A percentile compares a stretch with the other conserved stretches of the same genome.
These are phyloP conservation scores for Spathaspora boniae DNA, from an alignment of 805 yeast genomes.

Conservation along the genomic window DNA sequence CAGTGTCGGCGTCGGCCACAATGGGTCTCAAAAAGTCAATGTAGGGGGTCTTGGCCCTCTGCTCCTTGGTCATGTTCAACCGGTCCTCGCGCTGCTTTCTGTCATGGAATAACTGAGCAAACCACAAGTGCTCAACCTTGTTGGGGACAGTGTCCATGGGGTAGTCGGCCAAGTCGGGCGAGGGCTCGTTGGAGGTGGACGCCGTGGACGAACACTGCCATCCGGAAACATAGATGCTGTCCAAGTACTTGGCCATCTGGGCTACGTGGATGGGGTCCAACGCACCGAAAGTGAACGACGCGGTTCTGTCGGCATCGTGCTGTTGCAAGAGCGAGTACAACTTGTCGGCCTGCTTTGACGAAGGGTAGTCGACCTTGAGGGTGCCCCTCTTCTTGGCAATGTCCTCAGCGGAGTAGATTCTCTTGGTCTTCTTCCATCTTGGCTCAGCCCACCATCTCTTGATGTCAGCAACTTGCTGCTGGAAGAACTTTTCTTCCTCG, in stretches of 20 bases:
- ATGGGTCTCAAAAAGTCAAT: slow-evolving; percentile 91
- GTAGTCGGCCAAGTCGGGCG: slow-evolving; percentile 97
- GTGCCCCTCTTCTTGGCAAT: slow-evolving; percentile 88
- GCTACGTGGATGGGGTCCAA: slow-evolving; percentile 93
- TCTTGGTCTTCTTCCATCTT: slow-evolving; percentile 84
- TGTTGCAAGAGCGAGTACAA: slow-evolving; percentile 65
- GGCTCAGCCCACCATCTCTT: slow-evolving; percentile 91
- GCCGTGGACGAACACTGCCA: slow-evolving; percentile 99
- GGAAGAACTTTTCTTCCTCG: slow-evolving; percentile 62
- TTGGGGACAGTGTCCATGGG: slow-evolving; percentile 99
- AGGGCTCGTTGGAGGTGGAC: slow-evolving; percentile 94
- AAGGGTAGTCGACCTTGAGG: slow-evolving; percentile 69
- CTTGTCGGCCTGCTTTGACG: slow-evolving; percentile 77
- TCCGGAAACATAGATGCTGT: slow-evolving; percentile 90
- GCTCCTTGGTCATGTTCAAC: slow-evolving; percentile 52
- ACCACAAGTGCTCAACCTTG: slow-evolving; percentile 95
- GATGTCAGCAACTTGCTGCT: slow-evolving; percentile 67
- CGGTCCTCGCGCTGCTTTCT: slow-evolving; percentile 91
- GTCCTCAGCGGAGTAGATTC: slow-evolving; percentile 85
- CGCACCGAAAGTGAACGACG: slow-evolving; percentile 91
- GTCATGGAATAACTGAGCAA: slow-evolving; percentile 96
- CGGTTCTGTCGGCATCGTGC: slow-evolving; percentile 70
- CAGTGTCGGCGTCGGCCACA: slow-evolving; percentile 97
- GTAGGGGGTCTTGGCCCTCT: slow-evolving; percentile 68
- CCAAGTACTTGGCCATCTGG: slow-evolving; percentile 95